Evolutionary conservation across 2,329 filamentous ascomycete genomes (phyloP).

Genomic region (Fusarium proliferatum): DNA sequence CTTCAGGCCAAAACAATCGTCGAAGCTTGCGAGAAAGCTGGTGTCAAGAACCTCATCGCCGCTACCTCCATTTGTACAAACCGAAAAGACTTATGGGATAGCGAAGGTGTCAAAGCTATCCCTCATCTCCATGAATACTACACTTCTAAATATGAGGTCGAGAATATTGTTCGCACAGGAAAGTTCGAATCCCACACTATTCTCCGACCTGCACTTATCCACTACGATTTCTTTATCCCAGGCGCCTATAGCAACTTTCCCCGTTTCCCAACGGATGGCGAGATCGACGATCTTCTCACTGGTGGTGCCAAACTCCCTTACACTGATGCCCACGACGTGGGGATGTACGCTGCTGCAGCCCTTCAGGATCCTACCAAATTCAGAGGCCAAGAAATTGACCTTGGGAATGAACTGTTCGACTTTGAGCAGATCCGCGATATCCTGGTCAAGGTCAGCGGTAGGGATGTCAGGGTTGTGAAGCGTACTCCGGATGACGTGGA

Average conservation of each 20-base stretch:
- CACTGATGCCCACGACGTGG: constrained; percentile 48
- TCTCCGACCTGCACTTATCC: constrained; percentile 47
- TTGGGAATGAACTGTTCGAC: constrained; percentile 44
- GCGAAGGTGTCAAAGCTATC: constrained; percentile 8
- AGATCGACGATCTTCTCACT: constrained; percentile 42
- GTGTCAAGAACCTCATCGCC: constrained; percentile 45
- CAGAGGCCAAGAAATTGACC: constrained; percentile 46
- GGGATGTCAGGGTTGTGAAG: constrained; percentile 40
- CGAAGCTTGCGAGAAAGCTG: constrained; percentile 48
- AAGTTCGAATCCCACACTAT: constrained; percentile 49
- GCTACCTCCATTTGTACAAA: constrained; percentile 40
- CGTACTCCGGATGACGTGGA: constrained; percentile 16
- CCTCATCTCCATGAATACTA: constrained; percentile 47
- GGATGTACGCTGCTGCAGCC: constrained; percentile 49
- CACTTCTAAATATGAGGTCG: constrained; percentile 52
- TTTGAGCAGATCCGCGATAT: constrained; percentile 48
- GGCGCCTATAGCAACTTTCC: constrained; percentile 44
- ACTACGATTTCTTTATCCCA: constrained; percentile 45
- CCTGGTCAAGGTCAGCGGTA: constrained; percentile 46
- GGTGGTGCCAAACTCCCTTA: constrained; percentile 40
- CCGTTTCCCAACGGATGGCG: constrained; percentile 41
- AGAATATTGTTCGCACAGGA: constrained; percentile 47
- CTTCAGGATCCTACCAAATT: constrained; percentile 48
- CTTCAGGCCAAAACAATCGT: constrained; percentile 48
- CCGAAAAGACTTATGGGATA: constrained; percentile 41